Evolutionary conservation across 2,329 filamentous ascomycete genomes (phyloP), one percentile per base, ranked within the genome.

Genomic region (Escovopsis sp.): DNA sequence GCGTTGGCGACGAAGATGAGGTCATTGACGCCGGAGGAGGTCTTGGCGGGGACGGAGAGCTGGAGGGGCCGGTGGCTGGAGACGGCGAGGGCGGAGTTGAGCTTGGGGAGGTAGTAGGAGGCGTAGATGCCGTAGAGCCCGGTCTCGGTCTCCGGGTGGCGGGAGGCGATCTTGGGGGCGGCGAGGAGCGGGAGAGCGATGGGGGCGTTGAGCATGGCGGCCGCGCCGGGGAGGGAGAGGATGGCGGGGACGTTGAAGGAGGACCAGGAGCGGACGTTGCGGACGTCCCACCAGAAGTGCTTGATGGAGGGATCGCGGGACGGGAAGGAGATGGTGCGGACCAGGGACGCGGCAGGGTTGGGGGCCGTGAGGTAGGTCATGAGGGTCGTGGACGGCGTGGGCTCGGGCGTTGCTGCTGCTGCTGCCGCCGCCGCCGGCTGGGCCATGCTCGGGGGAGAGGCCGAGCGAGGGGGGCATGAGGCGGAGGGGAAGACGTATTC

Each of bases 221-320:
- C 71, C 20, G 91, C 79, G 29, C 78, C 79, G 1, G 81, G 82
- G 37, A 94, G 76, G 6, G 75, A 68, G 50, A 81, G 71, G 57
- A 95, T 79, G 43, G 79, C 77, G 41, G 70, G 60, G 10, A 84
- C 66, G 49, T 76, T 84, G 72, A 95, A 95, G 51, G 76, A 73
- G 40, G 73, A 74, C 89, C 89, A 95, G 47, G 78, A 73, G 47
- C 84, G 78, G 50, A 95, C 70, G 57, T 93, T 89, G 51, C 89
- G 83, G 44, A 94, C 74, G 55, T 96, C 89, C 84, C 86, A 95
- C 89, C 89, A 96, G 61, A 89, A 94, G 65, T 94, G 79, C 59
- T 81, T 85, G 53, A 73, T 81, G 61, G 71, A 74, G 54, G 71
- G 79, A 58, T 77, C 83, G 48, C 69, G 75, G 53, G 70, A 67